Evolutionary conservation across 768 basidiomycete species (phyloP).

Genomic region (Lyophyllum decastes): DNA sequence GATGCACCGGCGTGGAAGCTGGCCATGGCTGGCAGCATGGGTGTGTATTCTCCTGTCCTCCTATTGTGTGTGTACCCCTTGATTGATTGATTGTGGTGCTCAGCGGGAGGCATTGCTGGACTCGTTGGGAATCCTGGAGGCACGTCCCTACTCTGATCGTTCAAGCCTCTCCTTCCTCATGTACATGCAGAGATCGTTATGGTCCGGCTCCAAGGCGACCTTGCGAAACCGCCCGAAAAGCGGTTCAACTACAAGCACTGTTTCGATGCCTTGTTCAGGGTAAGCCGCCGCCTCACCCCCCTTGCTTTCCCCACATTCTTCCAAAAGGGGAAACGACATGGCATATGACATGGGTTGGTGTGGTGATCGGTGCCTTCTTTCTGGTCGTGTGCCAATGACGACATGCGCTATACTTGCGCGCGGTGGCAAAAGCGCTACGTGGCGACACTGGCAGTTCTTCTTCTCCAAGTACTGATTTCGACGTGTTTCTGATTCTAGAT

Average conservation of each 20-base stretch:
- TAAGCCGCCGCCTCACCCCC: no score
- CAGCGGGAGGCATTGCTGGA: conserved; percentile 86
- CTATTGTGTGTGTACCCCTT: background rate
- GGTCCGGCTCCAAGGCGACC: conserved; percentile 90
- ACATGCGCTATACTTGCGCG: no score
- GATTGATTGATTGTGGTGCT: conserved; percentile 6
- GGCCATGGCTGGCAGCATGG: conserved; percentile 82
- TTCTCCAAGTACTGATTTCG: background rate
- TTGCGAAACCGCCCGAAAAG: conserved; percentile 86
- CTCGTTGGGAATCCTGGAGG: conserved; percentile 89
- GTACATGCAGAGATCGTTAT: conserved; percentile 66
- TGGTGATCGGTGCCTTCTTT: conserved; percentile 19
- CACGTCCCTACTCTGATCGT: conserved; percentile 32
- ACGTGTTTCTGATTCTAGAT: conserved; percentile 48
- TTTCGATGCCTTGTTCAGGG: conserved; percentile 84
- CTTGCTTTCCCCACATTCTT: conserved; percentile 7
- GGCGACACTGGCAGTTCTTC: background rate
- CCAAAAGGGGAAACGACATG: conserved; percentile 11
- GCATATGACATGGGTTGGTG: conserved; percentile 1
- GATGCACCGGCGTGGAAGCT: conserved; percentile 81
- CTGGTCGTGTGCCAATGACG: conserved; percentile 13
- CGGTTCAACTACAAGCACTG: conserved; percentile 90
- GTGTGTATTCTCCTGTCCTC: conserved; percentile 44
- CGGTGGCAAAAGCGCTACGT: no score
- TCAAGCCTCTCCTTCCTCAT: background rate